Base-by-base conservation (phyloP, 495 filamentous ascomycete species). In the Pyrenopolyporus hunteri region DNA sequence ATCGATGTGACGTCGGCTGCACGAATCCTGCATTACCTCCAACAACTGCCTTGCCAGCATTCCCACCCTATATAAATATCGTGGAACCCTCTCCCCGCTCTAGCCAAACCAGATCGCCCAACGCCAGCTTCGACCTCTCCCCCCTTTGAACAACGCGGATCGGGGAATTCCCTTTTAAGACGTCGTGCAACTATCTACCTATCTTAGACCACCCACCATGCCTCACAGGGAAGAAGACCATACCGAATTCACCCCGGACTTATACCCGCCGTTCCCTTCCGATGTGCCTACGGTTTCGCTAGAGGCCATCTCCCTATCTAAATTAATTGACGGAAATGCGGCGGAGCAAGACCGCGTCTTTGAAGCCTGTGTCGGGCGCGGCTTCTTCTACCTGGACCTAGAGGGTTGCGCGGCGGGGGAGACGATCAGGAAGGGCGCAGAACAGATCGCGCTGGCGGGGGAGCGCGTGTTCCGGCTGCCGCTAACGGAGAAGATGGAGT, bases 331-430 rank as follows among this genome's bases (percentile, higher is more conserved):
- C 10, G 64, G 64, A 2, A 66, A 77, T 48, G 14, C 47, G 0
- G 63, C 46, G 4, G 85, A 87, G 63, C 64, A 63, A 7, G 50
- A 74, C 13, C 71, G 76, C 11, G 74, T 83, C 22, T 83, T 77
- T 60, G 52, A 71, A 25, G 76, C 82, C 1, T 82, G 76, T 23
- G 75, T 79, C 17, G 77, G 82, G 5, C 76, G 87, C 14, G 86
- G 86, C 13, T 86, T 87, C 72, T 88, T 87, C 72, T 87, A 88
- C 54, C 76, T 88, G 1, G 80, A 84, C 48, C 70, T 88, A 1
- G 63, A 68, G 1, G 76, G 72, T 32, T 73, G 71, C 5, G 52
- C 72, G 2, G 53, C 70, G 17, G 79, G 79, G 6, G 60, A 72
- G 1, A 64, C 68, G 0, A 69, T 87, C 17, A 72, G 82, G 0